Percentiles rank a stretch among this genome's conserved stretches.
These are phyloP conservation scores for Neurospora sp. DNA, from an alignment of 495 filamentous ascomycete genomes.

Conservation along the genomic window DNA sequence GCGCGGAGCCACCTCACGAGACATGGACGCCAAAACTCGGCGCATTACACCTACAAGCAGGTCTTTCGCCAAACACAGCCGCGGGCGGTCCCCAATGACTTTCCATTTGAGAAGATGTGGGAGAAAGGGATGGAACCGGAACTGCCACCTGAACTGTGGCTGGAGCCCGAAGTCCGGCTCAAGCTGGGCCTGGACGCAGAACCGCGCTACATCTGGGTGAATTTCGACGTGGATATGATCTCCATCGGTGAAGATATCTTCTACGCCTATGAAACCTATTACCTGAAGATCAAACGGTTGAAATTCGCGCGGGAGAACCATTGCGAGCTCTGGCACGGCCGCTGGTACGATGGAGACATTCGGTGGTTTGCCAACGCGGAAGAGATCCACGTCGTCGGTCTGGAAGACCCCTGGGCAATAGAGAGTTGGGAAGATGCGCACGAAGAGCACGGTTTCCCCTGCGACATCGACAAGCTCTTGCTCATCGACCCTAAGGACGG, in stretches of 20 bases:
- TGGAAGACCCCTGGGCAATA: not conserved
- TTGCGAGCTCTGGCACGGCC: not conserved
- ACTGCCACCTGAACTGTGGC: not conserved
- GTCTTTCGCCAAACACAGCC: not conserved
- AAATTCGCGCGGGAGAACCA: not conserved
- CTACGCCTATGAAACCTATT: not conserved
- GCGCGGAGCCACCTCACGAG: not conserved
- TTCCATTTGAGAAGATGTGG: too few species aligned
- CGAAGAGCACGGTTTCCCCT: not conserved
- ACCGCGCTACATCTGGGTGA: not conserved
- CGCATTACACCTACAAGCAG: not conserved
- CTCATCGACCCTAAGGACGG: not conserved
- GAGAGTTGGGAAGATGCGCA: not conserved
- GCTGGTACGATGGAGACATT: not conserved
- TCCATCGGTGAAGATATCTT: not conserved
- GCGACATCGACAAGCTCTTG: not conserved
- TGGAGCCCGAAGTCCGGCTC: not conserved
- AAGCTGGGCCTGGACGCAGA: not conserved
- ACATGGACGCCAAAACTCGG: not conserved
- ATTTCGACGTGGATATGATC: not conserved
- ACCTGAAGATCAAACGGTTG: not conserved
- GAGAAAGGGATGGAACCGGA: not conserved
- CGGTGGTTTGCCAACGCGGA: not conserved
- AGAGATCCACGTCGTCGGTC: not conserved
- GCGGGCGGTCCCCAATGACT: too few species aligned